These are phyloP conservation scores for Gastrolobium bilobum DNA, from an alignment of 306 rosid genomes.

Conservation along the genomic window DNA sequence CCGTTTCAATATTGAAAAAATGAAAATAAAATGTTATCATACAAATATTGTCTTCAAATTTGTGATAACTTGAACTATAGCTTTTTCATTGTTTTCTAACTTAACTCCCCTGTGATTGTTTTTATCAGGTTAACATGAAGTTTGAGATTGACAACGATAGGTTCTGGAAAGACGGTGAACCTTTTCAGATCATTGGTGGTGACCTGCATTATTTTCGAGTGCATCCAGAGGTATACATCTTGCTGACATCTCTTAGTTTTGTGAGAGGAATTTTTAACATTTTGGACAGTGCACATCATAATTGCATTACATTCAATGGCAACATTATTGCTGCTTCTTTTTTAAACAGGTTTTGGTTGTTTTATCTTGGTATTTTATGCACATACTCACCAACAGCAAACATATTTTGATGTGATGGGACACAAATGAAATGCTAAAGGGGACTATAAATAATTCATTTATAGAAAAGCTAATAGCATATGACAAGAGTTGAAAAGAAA, in stretches of 20 bases:
- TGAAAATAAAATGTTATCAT: not conserved
- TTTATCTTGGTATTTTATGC: slow-evolving; percentile 19
- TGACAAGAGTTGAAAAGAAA: not conserved
- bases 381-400: not conserved
- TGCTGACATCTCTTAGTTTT: slow-evolving; percentile 23
- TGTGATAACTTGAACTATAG: slow-evolving; percentile 7
- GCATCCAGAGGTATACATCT: slow-evolving; percentile 81
- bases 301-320: not conserved
- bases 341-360: slow-evolving; percentile 28
- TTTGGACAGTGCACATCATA: not conserved
- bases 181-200: slow-evolving; percentile 92
- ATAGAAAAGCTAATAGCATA: not conserved
- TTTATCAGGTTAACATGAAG: slow-evolving; percentile 59
- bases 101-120: slow-evolving; percentile 39
- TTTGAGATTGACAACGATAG: slow-evolving; percentile 75
- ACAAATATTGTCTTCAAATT: not conserved
- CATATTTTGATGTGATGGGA: slow-evolving; percentile 20
- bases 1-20: too few species aligned
- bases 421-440: not conserved
- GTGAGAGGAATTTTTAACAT: slow-evolving; percentile 29
- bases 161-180: slow-evolving; percentile 89
- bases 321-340: slow-evolving; percentile 4
- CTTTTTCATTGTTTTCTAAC: slow-evolving; percentile 19
- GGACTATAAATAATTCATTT: not conserved
- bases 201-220: slow-evolving; percentile 94